Percentiles rank a stretch among this genome's conserved stretches.
Conservation (phyloP, 441 rosid genomes). For the Erodium moschatum region DNA sequence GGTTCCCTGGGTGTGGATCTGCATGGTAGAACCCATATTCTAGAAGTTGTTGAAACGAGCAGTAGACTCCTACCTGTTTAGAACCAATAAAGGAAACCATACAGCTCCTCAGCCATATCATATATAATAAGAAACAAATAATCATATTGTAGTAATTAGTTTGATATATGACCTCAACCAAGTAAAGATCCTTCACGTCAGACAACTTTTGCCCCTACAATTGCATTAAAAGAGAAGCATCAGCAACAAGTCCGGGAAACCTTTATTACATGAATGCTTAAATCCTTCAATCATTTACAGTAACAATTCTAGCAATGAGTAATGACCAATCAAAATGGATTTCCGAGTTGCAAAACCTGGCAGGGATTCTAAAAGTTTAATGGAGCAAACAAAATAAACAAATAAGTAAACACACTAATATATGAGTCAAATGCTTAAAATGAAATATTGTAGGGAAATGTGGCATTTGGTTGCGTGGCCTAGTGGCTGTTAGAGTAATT, state of each 20-base stretch:
- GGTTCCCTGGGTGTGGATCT: constrained; percentile 98
- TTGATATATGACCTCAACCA: constrained; percentile 50
- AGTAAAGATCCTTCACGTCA: constrained; percentile 70
- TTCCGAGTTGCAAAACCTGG: not conserved
- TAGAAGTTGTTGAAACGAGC: constrained; percentile 90
- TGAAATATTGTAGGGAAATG: not conserved
- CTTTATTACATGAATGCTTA: constrained; percentile 1
- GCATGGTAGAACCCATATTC: constrained; percentile 97
- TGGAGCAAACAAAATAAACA: not conserved
- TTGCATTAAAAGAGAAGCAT: constrained; percentile 18
- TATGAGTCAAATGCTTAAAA: not conserved
- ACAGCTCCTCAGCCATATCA: constrained; percentile 11
- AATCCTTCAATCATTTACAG: not conserved
- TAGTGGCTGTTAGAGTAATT: constrained; percentile 11
- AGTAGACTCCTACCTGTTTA: constrained; percentile 82
- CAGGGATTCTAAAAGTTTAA: not conserved
- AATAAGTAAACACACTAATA: not conserved
- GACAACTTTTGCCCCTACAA: constrained; percentile 74
- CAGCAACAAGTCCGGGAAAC: constrained; percentile 17
- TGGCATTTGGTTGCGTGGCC: not conserved
- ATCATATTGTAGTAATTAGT: constrained; percentile 11
- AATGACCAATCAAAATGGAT: not conserved
- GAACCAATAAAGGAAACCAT: constrained; percentile 18
- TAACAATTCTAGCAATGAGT: not conserved
- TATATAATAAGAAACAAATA: not conserved